Evolutionary conservation across 768 basidiomycete genomes (phyloP).

Genomic region (Leccinum broughii): DNA sequence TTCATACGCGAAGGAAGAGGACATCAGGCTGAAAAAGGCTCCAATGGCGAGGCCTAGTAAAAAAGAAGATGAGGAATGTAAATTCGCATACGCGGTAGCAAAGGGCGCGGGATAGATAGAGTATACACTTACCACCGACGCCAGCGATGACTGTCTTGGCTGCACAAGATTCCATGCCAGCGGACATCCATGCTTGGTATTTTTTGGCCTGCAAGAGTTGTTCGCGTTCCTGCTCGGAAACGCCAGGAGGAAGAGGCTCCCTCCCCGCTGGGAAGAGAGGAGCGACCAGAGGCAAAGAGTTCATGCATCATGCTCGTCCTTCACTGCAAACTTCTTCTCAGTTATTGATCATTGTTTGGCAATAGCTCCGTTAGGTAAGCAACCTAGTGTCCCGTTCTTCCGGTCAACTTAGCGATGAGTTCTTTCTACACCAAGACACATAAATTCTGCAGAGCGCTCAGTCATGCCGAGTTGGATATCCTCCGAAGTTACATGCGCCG

Average conservation of each 20-base stretch:
- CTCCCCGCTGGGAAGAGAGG: conserved; percentile 84
- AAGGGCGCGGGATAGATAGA: neutral
- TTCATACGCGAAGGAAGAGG: conserved; percentile 91
- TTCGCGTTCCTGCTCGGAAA: conserved; percentile 76
- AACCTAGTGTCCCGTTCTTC: too few relatives aligned
- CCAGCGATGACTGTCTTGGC: conserved; percentile 82
- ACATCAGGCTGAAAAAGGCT: conserved; percentile 96
- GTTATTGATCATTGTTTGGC: conserved; percentile 20
- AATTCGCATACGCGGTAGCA: conserved; percentile 3
- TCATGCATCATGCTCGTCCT: conserved; percentile 29
- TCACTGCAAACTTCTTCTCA: conserved; percentile 6
- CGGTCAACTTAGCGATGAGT: too few relatives aligned
- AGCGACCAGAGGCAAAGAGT: conserved; percentile 44
- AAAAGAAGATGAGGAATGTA: conserved; percentile 2
- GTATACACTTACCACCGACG: conserved; percentile 65
- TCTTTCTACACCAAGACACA: too few relatives aligned
- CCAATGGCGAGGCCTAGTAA: conserved; percentile 83
- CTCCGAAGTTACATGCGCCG: too few relatives aligned
- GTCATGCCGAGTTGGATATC: too few relatives aligned
- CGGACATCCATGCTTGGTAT: conserved; percentile 68
- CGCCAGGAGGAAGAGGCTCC: conserved; percentile 84
- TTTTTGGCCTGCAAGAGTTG: conserved; percentile 69
- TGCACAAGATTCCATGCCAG: conserved; percentile 84
- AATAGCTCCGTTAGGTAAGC: neutral
- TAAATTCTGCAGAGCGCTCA: too few relatives aligned